phyloP scores from a whole-genome alignment of 2,329 filamentous ascomycete genomes.

The Rachicladosporium sp. region DNA sequence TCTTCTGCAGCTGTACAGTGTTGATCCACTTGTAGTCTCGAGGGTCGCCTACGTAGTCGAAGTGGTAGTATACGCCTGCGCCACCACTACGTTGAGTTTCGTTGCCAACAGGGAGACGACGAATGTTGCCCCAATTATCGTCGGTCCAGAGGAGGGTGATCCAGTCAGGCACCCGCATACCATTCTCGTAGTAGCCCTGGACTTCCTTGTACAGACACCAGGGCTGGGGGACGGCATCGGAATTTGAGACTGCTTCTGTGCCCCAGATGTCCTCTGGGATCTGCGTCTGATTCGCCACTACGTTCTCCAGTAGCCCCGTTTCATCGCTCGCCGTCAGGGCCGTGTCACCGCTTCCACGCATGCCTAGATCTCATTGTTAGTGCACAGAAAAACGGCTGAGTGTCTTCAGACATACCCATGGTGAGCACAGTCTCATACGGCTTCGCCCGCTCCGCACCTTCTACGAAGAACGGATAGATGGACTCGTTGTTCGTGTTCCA shows the following conservation, averaged over 20 bases:
- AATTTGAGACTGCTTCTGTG: slow-evolving; percentile 33
- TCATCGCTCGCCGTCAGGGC: slow-evolving; percentile 47
- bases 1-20: slow-evolving; percentile 52
- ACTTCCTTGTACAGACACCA: slow-evolving; percentile 69
- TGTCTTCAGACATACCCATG: slow-evolving; percentile 23
- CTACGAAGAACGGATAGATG: slow-evolving; percentile 55
- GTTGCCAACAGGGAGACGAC: slow-evolving; percentile 47
- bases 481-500: slow-evolving; percentile 58
- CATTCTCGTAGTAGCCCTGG: slow-evolving; percentile 55
- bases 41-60: slow-evolving; percentile 51
- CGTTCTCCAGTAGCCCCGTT: slow-evolving; percentile 45
- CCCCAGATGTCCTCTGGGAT: slow-evolving; percentile 47
- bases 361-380: not conserved
- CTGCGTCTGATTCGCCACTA: slow-evolving; percentile 48
- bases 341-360: slow-evolving; percentile 54
- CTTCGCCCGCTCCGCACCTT: slow-evolving; percentile 52
- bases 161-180: slow-evolving; percentile 51
- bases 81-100: slow-evolving; percentile 50
- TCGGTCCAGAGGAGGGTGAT: slow-evolving; percentile 58
- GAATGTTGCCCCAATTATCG: slow-evolving; percentile 51
- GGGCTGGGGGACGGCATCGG: slow-evolving; percentile 49
- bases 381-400: too few relatives aligned
- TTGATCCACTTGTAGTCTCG: slow-evolving; percentile 48
- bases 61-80: slow-evolving; percentile 55
- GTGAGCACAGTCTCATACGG: slow-evolving; percentile 57